Evolutionary conservation across 129 eudicot genomes (phyloP).

Genomic region (Centaurea solstitialis): DNA sequence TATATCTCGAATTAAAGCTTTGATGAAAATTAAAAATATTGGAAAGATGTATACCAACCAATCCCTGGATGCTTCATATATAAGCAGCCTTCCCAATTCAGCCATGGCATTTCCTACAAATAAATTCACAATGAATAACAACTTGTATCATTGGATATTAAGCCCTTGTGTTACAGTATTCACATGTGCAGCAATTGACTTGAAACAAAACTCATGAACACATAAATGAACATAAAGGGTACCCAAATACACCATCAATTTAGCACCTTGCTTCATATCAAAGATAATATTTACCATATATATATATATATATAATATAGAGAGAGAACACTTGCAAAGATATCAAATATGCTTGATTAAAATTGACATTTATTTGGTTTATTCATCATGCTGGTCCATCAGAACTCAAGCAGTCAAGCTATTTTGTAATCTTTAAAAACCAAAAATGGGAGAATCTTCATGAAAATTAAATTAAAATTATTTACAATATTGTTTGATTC

Average conservation of each 20-base stretch:
- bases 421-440: too few species aligned
- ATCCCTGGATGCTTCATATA: constrained; percentile 98
- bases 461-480: not conserved
- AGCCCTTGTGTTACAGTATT: not conserved
- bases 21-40: not conserved
- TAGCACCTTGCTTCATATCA: not conserved
- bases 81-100: constrained; percentile 92
- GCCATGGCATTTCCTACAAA: constrained; percentile 88
- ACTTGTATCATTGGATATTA: not conserved
- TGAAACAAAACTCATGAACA: not conserved
- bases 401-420: not conserved
- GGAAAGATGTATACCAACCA: constrained; percentile 66
- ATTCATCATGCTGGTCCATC: too few species aligned
- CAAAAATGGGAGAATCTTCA: not conserved
- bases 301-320: too few species aligned
- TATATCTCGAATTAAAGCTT: not conserved
- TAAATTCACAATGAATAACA: not conserved
- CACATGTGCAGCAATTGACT: not conserved
- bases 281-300: too few species aligned
- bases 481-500: too few species aligned
- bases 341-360: not conserved
- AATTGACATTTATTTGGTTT: too few species aligned
- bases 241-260: not conserved
- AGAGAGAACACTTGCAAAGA: not conserved
- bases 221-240: not conserved